Conservation (phyloP, 148 eudicot species). For the Spergularia bocconei region DNA sequence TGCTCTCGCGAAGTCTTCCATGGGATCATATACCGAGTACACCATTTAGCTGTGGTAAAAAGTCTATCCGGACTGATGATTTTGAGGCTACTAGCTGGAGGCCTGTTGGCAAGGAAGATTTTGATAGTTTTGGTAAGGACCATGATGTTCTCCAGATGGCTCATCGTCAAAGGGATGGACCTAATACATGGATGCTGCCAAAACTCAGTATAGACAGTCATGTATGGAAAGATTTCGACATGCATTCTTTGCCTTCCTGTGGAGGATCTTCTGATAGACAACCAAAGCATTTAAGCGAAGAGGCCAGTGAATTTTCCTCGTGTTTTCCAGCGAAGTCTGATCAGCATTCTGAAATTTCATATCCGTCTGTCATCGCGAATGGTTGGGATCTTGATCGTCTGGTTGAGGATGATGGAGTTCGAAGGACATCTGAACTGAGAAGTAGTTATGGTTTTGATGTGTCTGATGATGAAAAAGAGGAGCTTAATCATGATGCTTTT, state of each 20-base stretch:
- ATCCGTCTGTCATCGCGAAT: slow-evolving; percentile 26
- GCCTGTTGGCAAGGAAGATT: slow-evolving; percentile 27
- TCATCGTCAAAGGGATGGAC: slow-evolving; percentile 25
- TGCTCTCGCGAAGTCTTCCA: slow-evolving; percentile 37
- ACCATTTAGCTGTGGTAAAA: slow-evolving; percentile 29
- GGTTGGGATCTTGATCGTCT: slow-evolving; percentile 31
- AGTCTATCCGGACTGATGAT: slow-evolving; percentile 32
- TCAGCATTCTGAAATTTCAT: slow-evolving; percentile 31
- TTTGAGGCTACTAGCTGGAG: slow-evolving; percentile 25
- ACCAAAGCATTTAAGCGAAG: slow-evolving; percentile 17
- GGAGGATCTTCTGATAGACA: slow-evolving; percentile 20
- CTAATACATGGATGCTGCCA: slow-evolving; percentile 25
- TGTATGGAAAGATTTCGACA: slow-evolving; percentile 24
- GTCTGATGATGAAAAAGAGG: slow-evolving; percentile 33
- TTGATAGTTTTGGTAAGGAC: slow-evolving; percentile 24
- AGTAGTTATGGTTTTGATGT: slow-evolving; percentile 20
- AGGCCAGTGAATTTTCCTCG: slow-evolving; percentile 19
- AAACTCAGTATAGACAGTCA: slow-evolving; percentile 19
- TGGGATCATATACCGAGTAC: slow-evolving; percentile 31
- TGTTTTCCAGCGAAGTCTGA: slow-evolving; percentile 24
- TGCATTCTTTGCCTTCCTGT: slow-evolving; percentile 20
- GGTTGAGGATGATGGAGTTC: slow-evolving; percentile 25
- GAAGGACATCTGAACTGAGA: slow-evolving; percentile 25
- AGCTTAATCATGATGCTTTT: slow-evolving; percentile 14
- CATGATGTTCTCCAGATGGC: slow-evolving; percentile 23